Percentiles rank a stretch among this genome's conserved stretches.
Conservation (phyloP, 2,329 filamentous ascomycete species). For the Exophiala phaeomuriformis region DNA sequence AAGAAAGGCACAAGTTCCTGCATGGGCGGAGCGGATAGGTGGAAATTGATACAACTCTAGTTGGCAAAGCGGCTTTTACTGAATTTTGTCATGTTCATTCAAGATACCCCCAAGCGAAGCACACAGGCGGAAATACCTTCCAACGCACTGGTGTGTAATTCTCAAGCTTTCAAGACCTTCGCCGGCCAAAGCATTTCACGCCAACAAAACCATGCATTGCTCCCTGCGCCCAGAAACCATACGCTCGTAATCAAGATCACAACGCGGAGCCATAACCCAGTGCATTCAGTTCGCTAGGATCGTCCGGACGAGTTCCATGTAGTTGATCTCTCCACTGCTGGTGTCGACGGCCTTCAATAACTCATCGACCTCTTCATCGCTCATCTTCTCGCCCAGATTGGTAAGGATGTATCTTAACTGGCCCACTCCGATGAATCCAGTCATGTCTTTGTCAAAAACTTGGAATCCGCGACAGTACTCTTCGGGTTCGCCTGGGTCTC, state of each 20-base stretch:
- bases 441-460: conserved; percentile 99
- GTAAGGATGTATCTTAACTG: conserved; percentile 96
- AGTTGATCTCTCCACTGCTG: conserved; percentile 93
- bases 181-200: conserved; percentile 6
- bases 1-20: conserved; percentile 27
- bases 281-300: conserved; percentile 66
- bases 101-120: conserved; percentile 8
- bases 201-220: conserved; percentile 6
- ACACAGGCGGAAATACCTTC: neutral
- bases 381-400: conserved; percentile 98
- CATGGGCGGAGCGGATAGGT: conserved; percentile 26
- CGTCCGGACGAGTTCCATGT: conserved; percentile 75
- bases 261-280: neutral
- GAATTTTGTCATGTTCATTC: conserved; percentile 11
- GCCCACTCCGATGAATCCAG: conserved; percentile 92
- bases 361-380: conserved; percentile 97
- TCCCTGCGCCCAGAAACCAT: conserved; percentile 15
- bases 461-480: conserved; percentile 99
- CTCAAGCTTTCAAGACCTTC: neutral
- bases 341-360: conserved; percentile 97
- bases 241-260: conserved; percentile 16
- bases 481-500: conserved; percentile 93
- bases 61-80: conserved; percentile 34
- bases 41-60: conserved; percentile 30
- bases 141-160: neutral